phyloP scores from a whole-genome alignment of 83 land plant species.

The Isoetes engelmannii region DNA sequence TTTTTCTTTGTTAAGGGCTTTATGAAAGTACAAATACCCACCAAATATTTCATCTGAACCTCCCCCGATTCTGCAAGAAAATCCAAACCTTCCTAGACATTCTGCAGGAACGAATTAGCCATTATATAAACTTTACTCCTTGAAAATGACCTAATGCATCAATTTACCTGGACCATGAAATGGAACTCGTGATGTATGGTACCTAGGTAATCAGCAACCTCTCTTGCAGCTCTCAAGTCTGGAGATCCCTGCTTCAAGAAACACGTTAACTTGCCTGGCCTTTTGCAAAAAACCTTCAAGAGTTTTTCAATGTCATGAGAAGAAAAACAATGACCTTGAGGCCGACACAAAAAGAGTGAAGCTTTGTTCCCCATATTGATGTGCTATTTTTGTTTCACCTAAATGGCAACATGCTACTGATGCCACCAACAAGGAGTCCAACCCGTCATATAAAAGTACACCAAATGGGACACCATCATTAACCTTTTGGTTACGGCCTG shows the following conservation, averaged over 20 bases:
- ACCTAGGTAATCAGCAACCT: slow-evolving; percentile 5
- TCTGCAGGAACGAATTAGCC: not conserved
- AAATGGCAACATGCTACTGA: slow-evolving; percentile 78
- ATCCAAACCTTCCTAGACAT: slow-evolving; percentile 5
- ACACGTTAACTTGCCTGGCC: no score
- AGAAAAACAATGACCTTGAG: slow-evolving; percentile 45
- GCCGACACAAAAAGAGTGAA: slow-evolving; percentile 89
- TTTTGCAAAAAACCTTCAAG: no score
- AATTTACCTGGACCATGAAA: slow-evolving; percentile 1
- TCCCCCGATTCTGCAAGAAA: not conserved
- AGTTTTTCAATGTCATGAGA: no score
- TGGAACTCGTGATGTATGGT: slow-evolving; percentile 4
- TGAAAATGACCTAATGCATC: not conserved
- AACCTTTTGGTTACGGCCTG: slow-evolving; percentile 97
- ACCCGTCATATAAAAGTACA: slow-evolving; percentile 92
- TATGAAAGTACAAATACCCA: slow-evolving; percentile 7
- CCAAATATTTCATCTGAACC: slow-evolving; percentile 10
- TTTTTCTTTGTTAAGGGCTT: slow-evolving; percentile 4
- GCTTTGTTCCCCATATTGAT: slow-evolving; percentile 79
- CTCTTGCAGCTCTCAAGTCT: slow-evolving; percentile 5
- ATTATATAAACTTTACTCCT: not conserved
- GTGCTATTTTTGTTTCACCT: slow-evolving; percentile 49
- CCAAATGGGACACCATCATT: slow-evolving; percentile 99
- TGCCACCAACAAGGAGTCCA: slow-evolving; percentile 95
- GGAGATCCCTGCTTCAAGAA: slow-evolving; percentile 5